Evolutionary conservation across 2,329 filamentous ascomycete species (phyloP).

Genomic region (Beauveria asiatica): DNA sequence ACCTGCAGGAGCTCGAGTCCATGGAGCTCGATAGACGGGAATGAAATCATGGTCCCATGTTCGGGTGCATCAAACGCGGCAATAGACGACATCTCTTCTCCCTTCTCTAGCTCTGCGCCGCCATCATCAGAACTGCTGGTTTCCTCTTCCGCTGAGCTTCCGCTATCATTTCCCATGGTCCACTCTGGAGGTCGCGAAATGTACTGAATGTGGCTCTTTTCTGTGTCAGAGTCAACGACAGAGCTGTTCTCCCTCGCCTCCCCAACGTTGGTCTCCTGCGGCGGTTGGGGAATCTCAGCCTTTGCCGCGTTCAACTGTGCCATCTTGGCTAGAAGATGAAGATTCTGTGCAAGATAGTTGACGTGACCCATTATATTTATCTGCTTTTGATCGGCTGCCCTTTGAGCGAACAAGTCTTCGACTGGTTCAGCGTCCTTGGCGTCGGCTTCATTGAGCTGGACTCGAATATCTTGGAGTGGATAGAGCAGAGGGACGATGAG

Average conservation of each 20-base stretch:
- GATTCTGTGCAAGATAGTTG: constrained; percentile 65
- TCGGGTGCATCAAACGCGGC: constrained; percentile 35
- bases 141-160: constrained; percentile 36
- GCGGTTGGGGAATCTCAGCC: constrained; percentile 14
- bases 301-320: constrained; percentile 22
- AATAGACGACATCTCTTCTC: constrained; percentile 13
- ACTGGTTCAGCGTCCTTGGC: constrained; percentile 51
- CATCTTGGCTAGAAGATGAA: constrained; percentile 57
- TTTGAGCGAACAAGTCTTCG: constrained; percentile 56
- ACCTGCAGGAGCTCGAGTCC: constrained; percentile 70
- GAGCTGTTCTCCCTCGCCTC: constrained; percentile 4
- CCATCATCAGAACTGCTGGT: constrained; percentile 37
- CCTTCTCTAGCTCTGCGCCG: constrained; percentile 31
- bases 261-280: constrained; percentile 10
- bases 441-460: constrained; percentile 57
- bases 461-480: constrained; percentile 57
- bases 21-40: constrained; percentile 68
- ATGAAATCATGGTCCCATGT: constrained; percentile 67
- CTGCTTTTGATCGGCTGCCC: constrained; percentile 45
- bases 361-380: constrained; percentile 64
- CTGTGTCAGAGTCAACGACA: constrained; percentile 24
- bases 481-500: constrained; percentile 64
- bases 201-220: constrained; percentile 57
- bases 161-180: constrained; percentile 36
- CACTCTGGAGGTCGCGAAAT: constrained; percentile 75